A percentile compares a stretch with the other conserved stretches of the same genome.
These are phyloP conservation scores for Microcyclospora pomicola DNA, from an alignment of 2,329 filamentous ascomycete species.

Conservation along the genomic window DNA sequence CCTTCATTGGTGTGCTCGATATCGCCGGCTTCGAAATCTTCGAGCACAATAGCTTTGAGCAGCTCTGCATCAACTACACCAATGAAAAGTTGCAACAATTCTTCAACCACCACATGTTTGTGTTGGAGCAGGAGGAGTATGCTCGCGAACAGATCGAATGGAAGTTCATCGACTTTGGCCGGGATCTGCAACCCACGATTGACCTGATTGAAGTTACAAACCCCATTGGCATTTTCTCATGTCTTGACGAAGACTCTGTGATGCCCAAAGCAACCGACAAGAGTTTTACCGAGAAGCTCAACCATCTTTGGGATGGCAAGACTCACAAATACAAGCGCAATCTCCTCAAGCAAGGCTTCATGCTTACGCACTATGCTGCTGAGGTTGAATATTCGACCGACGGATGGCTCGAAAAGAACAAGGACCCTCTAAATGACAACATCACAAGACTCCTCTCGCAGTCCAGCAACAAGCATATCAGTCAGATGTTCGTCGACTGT, in stretches of 20 bases:
- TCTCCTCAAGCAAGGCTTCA: conserved; percentile 78
- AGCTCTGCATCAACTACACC: conserved; percentile 98
- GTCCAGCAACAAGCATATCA: conserved; percentile 72
- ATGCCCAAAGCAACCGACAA: conserved; percentile 98
- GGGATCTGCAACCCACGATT: conserved; percentile 92
- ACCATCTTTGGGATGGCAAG: conserved; percentile 92
- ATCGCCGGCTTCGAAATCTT: conserved; percentile 99
- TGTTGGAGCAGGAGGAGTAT: conserved; percentile 96
- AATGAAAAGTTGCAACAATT: conserved; percentile 99
- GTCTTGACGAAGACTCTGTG: conserved; percentile 90
- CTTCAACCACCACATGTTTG: conserved; percentile 99
- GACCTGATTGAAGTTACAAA: conserved; percentile 93
- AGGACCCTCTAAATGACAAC: conserved; percentile 95
- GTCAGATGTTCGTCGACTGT: conserved; percentile 76
- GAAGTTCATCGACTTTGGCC: conserved; percentile 98
- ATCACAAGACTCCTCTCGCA: conserved; percentile 74
- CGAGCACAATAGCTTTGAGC: conserved; percentile 95
- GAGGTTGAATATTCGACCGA: conserved; percentile 95
- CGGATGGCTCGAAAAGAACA: conserved; percentile 97
- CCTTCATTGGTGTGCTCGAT: conserved; percentile 95
- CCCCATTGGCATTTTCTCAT: conserved; percentile 97
- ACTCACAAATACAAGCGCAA: conserved; percentile 85
- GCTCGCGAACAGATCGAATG: conserved; percentile 95
- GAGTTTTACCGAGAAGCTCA: conserved; percentile 94
- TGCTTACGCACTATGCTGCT: conserved; percentile 92